Evolutionary conservation across 2,329 filamentous ascomycete genomes (phyloP).

Genomic region (Botrytis deweyae): DNA sequence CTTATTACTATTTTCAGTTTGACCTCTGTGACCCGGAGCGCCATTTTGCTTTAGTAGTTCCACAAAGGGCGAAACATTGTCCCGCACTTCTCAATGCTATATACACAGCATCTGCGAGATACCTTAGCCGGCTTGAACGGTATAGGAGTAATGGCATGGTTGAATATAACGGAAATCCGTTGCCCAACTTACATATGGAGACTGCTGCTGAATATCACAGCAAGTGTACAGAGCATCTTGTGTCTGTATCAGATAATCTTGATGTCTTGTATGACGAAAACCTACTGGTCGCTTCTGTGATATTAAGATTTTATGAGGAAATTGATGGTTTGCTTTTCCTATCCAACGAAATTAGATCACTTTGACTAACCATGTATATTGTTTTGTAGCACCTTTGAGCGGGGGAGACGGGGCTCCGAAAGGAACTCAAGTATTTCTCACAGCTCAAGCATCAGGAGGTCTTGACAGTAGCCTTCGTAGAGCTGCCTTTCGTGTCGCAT

Average conservation of each 20-base stretch:
- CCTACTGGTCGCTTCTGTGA: constrained; percentile 43
- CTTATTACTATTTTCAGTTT: constrained; percentile 34
- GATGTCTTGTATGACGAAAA: constrained; percentile 42
- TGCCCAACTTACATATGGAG: constrained; percentile 39
- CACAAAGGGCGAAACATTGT: constrained; percentile 43
- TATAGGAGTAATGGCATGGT: constrained; percentile 35
- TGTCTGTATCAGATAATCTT: constrained; percentile 42
- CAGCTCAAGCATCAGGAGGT: constrained; percentile 37
- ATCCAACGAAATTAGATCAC: not conserved
- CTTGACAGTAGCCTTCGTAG: constrained; percentile 43
- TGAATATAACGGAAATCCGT: constrained; percentile 29
- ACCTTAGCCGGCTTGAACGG: constrained; percentile 38
- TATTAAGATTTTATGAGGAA: constrained; percentile 45
- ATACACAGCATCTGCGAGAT: constrained; percentile 42
- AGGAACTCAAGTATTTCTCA: constrained; percentile 32
- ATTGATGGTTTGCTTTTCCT: constrained; percentile 39
- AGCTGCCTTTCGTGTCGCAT: constrained; percentile 48
- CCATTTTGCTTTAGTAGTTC: constrained; percentile 45
- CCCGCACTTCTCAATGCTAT: constrained; percentile 41
- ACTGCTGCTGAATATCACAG: constrained; percentile 45
- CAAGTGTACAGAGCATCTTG: constrained; percentile 44
- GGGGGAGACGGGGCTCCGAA: constrained; percentile 29
- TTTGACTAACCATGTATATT: not conserved
- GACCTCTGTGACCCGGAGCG: constrained; percentile 45
- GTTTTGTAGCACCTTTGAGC: constrained; percentile 27